Evolutionary conservation across 176 grass and related monocot species (phyloP).

Genomic region (Eleusine indica): DNA sequence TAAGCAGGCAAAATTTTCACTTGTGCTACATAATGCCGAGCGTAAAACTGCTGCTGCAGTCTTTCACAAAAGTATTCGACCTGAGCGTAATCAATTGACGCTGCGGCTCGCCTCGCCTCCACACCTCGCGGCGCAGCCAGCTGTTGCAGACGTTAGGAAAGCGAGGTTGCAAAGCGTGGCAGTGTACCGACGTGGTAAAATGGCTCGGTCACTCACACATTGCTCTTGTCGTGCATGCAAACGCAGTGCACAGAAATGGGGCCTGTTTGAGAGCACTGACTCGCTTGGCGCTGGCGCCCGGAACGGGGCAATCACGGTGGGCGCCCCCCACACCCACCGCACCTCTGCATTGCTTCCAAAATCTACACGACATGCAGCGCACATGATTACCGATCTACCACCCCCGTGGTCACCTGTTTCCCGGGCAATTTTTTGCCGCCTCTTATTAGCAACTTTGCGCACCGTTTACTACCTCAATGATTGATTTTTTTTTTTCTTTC

Average conservation of each 20-base stretch:
- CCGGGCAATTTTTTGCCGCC: no score
- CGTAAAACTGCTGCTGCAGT: neutral
- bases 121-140: neutral
- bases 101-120: neutral
- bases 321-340: neutral
- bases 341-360: neutral
- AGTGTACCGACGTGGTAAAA: slow-evolving; percentile 17
- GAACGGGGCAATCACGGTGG: neutral
- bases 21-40: neutral
- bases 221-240: neutral
- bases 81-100: slow-evolving; percentile 12
- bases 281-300: neutral
- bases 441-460: neutral
- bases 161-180: slow-evolving; percentile 3
- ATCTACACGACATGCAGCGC: neutral
- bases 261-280: neutral
- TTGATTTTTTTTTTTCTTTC: neutral
- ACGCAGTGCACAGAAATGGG: neutral
- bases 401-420: neutral
- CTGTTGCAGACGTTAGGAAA: neutral
- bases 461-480: neutral
- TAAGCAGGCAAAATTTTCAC: neutral
- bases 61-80: neutral
- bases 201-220: neutral
- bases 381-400: neutral